Evolutionary conservation across 1,139 yeast species (phyloP).

Genomic region (Geotrichum restrictum): DNA sequence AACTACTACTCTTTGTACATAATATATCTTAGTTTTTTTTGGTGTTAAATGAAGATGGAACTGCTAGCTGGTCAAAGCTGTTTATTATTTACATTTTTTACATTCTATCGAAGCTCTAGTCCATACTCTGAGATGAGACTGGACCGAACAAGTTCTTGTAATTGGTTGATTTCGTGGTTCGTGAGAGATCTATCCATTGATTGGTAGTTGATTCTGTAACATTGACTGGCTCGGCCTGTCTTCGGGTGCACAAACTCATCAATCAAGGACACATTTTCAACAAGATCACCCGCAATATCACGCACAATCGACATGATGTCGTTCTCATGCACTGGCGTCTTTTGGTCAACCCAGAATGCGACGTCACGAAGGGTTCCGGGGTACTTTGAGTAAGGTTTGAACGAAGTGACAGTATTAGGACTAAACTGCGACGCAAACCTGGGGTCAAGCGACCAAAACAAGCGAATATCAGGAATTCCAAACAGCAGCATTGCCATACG

Average conservation of each 20-base stretch:
- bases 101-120: slow-evolving; percentile 64
- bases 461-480: slow-evolving; percentile 90
- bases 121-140: slow-evolving; percentile 51
- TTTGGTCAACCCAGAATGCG: slow-evolving; percentile 77
- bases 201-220: slow-evolving; percentile 88
- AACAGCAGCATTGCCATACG: slow-evolving; percentile 92
- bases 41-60: slow-evolving; percentile 14
- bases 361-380: slow-evolving; percentile 86
- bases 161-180: slow-evolving; percentile 67
- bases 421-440: slow-evolving; percentile 72
- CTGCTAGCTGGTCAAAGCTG: slow-evolving; percentile 20
- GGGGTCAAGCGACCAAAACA: slow-evolving; percentile 85
- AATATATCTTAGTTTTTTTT: slow-evolving; percentile 9
- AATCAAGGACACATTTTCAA: slow-evolving; percentile 74
- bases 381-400: slow-evolving; percentile 84
- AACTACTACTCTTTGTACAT: not conserved
- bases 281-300: slow-evolving; percentile 74
- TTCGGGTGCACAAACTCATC: slow-evolving; percentile 87
- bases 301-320: slow-evolving; percentile 94
- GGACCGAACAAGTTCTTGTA: slow-evolving; percentile 61
- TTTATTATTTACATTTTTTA: slow-evolving; percentile 5
- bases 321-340: slow-evolving; percentile 60
- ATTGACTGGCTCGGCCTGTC: slow-evolving; percentile 68
- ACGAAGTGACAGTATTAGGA: slow-evolving; percentile 61
- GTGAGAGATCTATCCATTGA: slow-evolving; percentile 92